Evolutionary conservation across 371 early-diverging fungal species (phyloP), one percentile per base, ranked within the genome.

Genomic region (Rhizopus stolonifer): DNA sequence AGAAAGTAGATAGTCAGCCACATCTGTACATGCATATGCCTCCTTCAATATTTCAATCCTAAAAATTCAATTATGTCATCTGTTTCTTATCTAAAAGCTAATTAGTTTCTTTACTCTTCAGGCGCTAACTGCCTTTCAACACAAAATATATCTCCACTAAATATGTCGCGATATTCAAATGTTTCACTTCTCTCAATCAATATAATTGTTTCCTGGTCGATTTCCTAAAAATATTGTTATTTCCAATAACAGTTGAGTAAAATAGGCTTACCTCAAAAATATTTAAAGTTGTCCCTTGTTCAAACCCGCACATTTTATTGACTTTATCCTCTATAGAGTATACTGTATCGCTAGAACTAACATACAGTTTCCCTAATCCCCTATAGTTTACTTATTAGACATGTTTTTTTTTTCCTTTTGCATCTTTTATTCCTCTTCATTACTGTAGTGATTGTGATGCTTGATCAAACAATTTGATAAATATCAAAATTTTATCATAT

Each of bases 101-200:
- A n/a, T 15, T 36, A 11, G n/a, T 18, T 40, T 25, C n/a, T 72
- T 43, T 81, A 84, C 87, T 83, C 76, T 42, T 75, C 62, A 8
- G 60, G 51, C 13, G 72, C 59, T 24, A 80, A 26, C 5, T 74
- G 79, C 38, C 69, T 72, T 59, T 92, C 91, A 61, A 85, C 86
- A 61, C 86, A 86, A 51, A 95, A 74, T 42, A 95, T 94, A 65
- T 94, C 94, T 8, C 96, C 95, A 54, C 81, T 23, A 49, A 83
- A 82, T 32, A 95, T 70, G 57, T 91, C 91, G 24, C 88, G 80
- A 10, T 70, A 59, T 10, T 49, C 49, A 64, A 91, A 88, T 0
- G 86, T 86, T 15, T 50, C 26, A 44, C 77, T 74, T 31, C 61
- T 52, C 58, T 84, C 80, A 63, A 63, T 6, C 54, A 60, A 42